Conservation (phyloP, 2,329 filamentous ascomycete genomes). For the Aspergillus fischeri region DNA sequence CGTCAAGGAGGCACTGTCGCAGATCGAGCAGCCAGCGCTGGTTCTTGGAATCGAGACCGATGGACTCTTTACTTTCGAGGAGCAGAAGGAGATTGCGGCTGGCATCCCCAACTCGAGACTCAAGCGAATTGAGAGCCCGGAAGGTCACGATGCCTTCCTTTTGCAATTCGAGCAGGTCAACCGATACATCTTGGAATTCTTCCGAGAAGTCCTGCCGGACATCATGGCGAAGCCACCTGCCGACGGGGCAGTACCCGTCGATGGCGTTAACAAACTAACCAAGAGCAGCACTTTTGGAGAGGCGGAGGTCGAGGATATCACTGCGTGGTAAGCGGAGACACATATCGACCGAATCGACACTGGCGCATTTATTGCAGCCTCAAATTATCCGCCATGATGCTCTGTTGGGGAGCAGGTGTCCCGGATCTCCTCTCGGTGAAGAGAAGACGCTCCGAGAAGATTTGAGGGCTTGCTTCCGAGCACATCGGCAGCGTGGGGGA, state of each 20-base stretch:
- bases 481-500: slow-evolving; percentile 17
- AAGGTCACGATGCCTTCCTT: slow-evolving; percentile 94
- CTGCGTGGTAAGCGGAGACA: slow-evolving; percentile 66
- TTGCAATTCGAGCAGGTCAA: slow-evolving; percentile 98
- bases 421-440: slow-evolving; percentile 12
- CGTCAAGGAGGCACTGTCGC: slow-evolving; percentile 69
- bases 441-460: slow-evolving; percentile 15
- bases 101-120: slow-evolving; percentile 73
- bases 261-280: slow-evolving; percentile 58
- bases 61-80: slow-evolving; percentile 92
- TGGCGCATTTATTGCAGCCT: slow-evolving; percentile 31
- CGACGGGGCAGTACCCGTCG: slow-evolving; percentile 45
- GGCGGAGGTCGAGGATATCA: slow-evolving; percentile 93
- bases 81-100: slow-evolving; percentile 86
- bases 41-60: slow-evolving; percentile 94
- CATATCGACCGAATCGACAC: slow-evolving; percentile 1
- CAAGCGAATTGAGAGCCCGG: slow-evolving; percentile 84
- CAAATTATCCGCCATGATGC: slow-evolving; percentile 7
- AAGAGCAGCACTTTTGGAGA: slow-evolving; percentile 94
- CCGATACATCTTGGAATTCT: slow-evolving; percentile 74
- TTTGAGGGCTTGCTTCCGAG: slow-evolving; percentile 4
- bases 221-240: slow-evolving; percentile 69
- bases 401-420: slow-evolving; percentile 5
- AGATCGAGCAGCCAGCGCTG: slow-evolving; percentile 84
- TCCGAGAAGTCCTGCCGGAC: slow-evolving; percentile 76